A percentile compares a stretch with the other conserved stretches of the same genome.
Evolutionary conservation across 2,329 filamentous ascomycete genomes (phyloP).

Genomic region (Colletotrichum liaoningense): DNA sequence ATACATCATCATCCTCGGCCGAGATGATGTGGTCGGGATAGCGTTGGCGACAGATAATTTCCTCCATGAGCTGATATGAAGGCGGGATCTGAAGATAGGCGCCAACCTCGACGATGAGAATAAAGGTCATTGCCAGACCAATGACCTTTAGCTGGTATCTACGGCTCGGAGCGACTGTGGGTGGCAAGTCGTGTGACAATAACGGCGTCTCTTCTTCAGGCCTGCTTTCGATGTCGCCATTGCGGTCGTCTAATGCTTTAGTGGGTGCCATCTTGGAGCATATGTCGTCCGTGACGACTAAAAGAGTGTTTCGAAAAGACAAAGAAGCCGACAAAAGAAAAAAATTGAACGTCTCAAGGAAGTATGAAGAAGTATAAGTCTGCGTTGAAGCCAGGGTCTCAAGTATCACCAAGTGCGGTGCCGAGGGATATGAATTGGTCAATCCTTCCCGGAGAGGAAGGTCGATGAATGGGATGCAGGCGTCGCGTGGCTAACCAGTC

Average conservation of each 20-base stretch:
- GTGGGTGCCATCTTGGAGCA: slow-evolving; percentile 10
- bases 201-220: slow-evolving; percentile 34
- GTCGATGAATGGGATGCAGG: neutral
- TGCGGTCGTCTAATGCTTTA: neutral
- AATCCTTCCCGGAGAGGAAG: slow-evolving; percentile 16
- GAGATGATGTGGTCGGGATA: slow-evolving; percentile 53
- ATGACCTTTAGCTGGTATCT: slow-evolving; percentile 45
- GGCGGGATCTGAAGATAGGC: slow-evolving; percentile 53
- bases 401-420: neutral
- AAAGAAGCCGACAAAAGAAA: neutral
- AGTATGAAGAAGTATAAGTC: neutral
- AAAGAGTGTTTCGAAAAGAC: neutral
- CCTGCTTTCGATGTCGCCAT: slow-evolving; percentile 16
- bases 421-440: neutral
- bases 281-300: neutral
- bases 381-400: neutral
- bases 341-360: neutral
- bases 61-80: slow-evolving; percentile 62
- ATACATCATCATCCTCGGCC: slow-evolving; percentile 55
- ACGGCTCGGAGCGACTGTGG: slow-evolving; percentile 38
- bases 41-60: slow-evolving; percentile 62
- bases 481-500: neutral
- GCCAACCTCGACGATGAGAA: slow-evolving; percentile 58
- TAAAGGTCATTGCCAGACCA: slow-evolving; percentile 48
- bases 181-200: slow-evolving; percentile 34